Conservation (phyloP, 495 filamentous ascomycete genomes). For the Penicillium verhagenii region DNA sequence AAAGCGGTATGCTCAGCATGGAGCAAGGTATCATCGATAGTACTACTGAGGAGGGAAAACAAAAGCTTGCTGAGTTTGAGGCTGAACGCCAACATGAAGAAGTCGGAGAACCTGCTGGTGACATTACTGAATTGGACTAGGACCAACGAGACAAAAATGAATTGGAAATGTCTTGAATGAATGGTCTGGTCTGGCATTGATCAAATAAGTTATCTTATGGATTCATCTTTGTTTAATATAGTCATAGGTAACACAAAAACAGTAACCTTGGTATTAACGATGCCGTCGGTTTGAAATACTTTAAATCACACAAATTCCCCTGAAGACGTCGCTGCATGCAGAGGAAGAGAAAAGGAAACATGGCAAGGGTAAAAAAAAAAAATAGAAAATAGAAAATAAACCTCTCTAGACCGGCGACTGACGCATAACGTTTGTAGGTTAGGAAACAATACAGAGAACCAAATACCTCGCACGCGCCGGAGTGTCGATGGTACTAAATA, state of each 20-base stretch:
- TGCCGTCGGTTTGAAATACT: slow-evolving; percentile 25
- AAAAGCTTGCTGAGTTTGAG: slow-evolving; percentile 76
- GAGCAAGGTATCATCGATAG: slow-evolving; percentile 94
- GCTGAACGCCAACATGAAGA: slow-evolving; percentile 42
- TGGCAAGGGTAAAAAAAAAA: too few relatives aligned
- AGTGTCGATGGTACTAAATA: neutral
- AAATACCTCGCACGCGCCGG: slow-evolving; percentile 2
- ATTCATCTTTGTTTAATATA: neutral
- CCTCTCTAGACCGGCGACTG: slow-evolving; percentile 16
- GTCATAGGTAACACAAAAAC: neutral
- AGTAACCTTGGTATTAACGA: slow-evolving; percentile 28
- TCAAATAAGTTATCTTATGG: neutral
- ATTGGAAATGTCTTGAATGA: neutral
- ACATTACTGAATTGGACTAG: slow-evolving; percentile 44
- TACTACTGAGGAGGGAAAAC: slow-evolving; percentile 86
- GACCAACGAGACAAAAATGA: slow-evolving; percentile 3
- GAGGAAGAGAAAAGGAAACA: slow-evolving; percentile 29
- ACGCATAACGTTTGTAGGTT: slow-evolving; percentile 12
- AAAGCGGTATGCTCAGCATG: slow-evolving; percentile 88
- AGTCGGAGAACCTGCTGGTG: slow-evolving; percentile 41
- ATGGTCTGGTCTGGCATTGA: slow-evolving; percentile 9
- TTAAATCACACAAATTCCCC: slow-evolving; percentile 31
- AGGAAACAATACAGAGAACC: slow-evolving; percentile 12
- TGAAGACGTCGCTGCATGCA: slow-evolving; percentile 30
- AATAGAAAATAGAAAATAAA: slow-evolving; percentile 8